These are phyloP conservation scores for Podaxis sp. DNA, from an alignment of 768 basidiomycete species.

Conservation along the genomic window DNA sequence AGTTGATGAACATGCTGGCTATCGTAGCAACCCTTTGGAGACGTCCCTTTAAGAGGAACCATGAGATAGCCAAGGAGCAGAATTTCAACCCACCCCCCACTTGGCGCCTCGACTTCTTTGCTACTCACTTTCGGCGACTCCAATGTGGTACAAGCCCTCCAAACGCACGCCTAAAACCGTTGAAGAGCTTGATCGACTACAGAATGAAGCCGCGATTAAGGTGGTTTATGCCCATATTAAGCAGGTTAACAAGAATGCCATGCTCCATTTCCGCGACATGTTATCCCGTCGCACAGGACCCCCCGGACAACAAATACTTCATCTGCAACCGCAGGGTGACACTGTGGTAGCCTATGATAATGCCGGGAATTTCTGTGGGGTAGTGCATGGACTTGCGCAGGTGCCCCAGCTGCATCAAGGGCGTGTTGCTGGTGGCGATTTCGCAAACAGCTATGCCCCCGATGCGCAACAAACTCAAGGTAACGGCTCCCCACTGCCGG, in stretches of 20 bases:
- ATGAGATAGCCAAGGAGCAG: background rate
- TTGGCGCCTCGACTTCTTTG: background rate
- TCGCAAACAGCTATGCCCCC: background rate
- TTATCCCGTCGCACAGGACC: background rate
- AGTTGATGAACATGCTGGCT: background rate
- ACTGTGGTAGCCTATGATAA: too few relatives aligned
- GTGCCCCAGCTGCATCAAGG: background rate
- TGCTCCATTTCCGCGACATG: background rate
- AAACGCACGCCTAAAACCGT: background rate
- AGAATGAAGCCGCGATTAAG: background rate
- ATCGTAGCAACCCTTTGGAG: background rate
- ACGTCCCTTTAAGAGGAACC: background rate
- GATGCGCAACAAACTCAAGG: background rate
- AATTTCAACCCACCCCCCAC: background rate
- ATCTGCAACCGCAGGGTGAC: background rate
- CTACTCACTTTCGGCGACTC: background rate
- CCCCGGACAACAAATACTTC: background rate
- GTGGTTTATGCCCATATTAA: background rate
- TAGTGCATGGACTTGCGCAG: background rate
- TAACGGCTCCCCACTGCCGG: background rate
- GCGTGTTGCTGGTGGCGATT: background rate
- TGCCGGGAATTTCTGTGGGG: background rate
- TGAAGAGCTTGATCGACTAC: background rate
- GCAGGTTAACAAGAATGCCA: background rate
- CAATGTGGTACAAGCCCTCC: background rate